phyloP scores from a whole-genome alignment of 495 filamentous ascomycete genomes.

The Penicillium canescens region DNA sequence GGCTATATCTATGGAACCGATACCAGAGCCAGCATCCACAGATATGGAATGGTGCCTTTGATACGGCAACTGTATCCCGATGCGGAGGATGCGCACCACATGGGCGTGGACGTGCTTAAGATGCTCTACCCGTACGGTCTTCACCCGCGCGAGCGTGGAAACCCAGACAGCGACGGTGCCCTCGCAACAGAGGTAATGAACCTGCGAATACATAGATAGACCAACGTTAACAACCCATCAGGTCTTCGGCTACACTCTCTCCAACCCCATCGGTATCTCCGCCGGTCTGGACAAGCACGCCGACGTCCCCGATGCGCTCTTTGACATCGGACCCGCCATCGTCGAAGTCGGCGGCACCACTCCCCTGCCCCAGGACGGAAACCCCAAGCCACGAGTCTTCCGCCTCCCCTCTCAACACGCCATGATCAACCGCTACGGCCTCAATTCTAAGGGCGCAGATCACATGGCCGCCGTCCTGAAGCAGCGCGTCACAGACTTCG shows the following conservation, averaged over 20 bases:
- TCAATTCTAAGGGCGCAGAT: conserved; percentile 89
- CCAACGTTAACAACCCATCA: conserved; percentile 19
- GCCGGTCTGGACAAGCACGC: conserved; percentile 94
- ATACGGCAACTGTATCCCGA: conserved; percentile 73
- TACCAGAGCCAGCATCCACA: conserved; percentile 83
- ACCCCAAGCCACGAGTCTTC: conserved; percentile 84
- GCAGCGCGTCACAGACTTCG: conserved; percentile 74
- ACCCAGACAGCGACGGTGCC: conserved; percentile 50
- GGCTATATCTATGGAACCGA: conserved; percentile 84
- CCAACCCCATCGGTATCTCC: conserved; percentile 87
- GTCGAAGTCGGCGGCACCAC: conserved; percentile 93
- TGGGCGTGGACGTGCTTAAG: conserved; percentile 64
- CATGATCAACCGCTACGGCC: conserved; percentile 92
- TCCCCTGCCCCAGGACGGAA: conserved; percentile 80
- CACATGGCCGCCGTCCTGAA: conserved; percentile 78
- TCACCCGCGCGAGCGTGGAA: conserved; percentile 72
- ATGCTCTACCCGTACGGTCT: conserved; percentile 55
- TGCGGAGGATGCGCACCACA: conserved; percentile 88
- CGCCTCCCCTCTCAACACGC: conserved; percentile 76
- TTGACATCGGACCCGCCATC: conserved; percentile 76
- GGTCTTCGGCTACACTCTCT: conserved; percentile 77
- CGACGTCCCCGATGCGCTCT: conserved; percentile 78
- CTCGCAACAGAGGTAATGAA: conserved; percentile 49
- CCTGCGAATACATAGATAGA: background rate
- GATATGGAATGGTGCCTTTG: conserved; percentile 73